phyloP scores from a whole-genome alignment of 2,329 filamentous ascomycete species.

The Endothia cerciana region DNA sequence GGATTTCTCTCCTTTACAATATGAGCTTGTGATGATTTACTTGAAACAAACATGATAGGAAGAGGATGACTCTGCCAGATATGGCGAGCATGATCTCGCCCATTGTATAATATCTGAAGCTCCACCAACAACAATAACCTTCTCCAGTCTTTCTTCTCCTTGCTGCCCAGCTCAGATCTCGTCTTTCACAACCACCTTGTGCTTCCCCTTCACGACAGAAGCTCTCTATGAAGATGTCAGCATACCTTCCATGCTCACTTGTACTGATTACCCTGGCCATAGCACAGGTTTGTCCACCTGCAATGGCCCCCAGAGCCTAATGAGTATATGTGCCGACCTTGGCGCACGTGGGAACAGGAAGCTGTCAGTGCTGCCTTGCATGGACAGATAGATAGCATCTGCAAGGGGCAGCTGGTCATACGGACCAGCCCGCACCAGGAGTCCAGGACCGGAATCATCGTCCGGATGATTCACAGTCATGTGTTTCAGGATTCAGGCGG shows the following conservation, averaged over 20 bases:
- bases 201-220: not conserved
- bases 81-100: conserved; percentile 64
- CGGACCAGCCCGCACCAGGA: not conserved
- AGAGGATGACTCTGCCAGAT: conserved; percentile 63
- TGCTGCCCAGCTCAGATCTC: not conserved
- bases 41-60: conserved; percentile 65
- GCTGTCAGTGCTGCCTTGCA: not conserved
- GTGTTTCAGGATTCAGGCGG: not conserved
- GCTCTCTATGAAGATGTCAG: not conserved
- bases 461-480: not conserved
- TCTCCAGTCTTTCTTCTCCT: not conserved
- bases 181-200: not conserved
- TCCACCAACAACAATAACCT: conserved; percentile 9
- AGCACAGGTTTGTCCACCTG: not conserved
- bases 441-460: not conserved
- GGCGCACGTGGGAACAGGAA: not conserved
- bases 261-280: not conserved
- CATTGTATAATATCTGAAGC: conserved; percentile 61
- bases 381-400: not conserved
- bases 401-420: not conserved
- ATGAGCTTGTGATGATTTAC: conserved; percentile 65
- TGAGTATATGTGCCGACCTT: not conserved
- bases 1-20: conserved; percentile 36
- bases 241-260: not conserved
- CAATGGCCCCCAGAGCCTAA: not conserved